Conservation (phyloP, 805 yeast species). For the Ogataea haglerorum region DNA sequence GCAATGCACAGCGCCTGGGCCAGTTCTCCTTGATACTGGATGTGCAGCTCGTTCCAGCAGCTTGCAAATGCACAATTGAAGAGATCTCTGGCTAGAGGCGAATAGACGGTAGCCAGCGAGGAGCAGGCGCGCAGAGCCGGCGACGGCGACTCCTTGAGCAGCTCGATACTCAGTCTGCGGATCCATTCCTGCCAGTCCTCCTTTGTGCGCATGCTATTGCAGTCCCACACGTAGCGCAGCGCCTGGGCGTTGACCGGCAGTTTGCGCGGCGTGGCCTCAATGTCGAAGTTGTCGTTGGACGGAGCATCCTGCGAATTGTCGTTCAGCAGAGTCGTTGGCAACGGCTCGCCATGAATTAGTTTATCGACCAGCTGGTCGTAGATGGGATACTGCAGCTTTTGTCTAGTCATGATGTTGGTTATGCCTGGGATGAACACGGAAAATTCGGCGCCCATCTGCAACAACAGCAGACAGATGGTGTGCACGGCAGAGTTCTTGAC, state of each 20-base stretch:
- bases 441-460: conserved; percentile 83
- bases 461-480: conserved; percentile 68
- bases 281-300: conserved; percentile 49
- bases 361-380: conserved; percentile 82
- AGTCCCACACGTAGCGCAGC: conserved; percentile 86
- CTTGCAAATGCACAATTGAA: conserved; percentile 94
- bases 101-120: conserved; percentile 78
- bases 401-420: conserved; percentile 58
- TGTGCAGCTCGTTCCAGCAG: conserved; percentile 90
- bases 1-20: conserved; percentile 85
- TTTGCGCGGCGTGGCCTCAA: conserved; percentile 68
- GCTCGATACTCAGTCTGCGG: conserved; percentile 76
- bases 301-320: conserved; percentile 51
- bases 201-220: conserved; percentile 79
- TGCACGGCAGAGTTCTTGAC: conserved; percentile 65
- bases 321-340: conserved; percentile 71
- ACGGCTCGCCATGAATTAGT: conserved; percentile 76
- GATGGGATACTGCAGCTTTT: conserved; percentile 63
- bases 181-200: conserved; percentile 99
- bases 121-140: conserved; percentile 93
- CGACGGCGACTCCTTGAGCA: conserved; percentile 89
- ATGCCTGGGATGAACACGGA: conserved; percentile 83
- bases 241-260: conserved; percentile 64
- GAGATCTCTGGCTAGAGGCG: conserved; percentile 83
- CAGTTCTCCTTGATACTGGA: conserved; percentile 85